phyloP scores from a whole-genome alignment of 1,284 basidiomycete genomes.

The Cryptococcus amylolentus region DNA sequence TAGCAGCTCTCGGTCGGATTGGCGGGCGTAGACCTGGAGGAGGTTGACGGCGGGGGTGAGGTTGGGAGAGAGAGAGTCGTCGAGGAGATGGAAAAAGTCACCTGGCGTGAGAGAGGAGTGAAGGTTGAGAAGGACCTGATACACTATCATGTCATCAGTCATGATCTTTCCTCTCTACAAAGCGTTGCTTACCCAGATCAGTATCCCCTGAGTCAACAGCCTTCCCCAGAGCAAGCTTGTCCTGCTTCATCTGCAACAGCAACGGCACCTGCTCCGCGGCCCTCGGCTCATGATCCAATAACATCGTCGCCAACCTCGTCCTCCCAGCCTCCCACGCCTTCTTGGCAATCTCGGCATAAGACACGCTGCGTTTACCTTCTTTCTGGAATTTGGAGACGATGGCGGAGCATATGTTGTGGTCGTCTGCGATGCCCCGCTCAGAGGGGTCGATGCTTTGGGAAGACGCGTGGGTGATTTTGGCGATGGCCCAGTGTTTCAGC shows the following conservation, averaged over 20 bases:
- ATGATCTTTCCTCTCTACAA: not conserved
- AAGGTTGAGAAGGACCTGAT: slow-evolving; percentile 81
- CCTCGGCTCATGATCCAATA: slow-evolving; percentile 85
- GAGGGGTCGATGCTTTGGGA: slow-evolving; percentile 59
- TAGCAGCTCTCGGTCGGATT: slow-evolving; percentile 85
- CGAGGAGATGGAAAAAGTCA: slow-evolving; percentile 89
- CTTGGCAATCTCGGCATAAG: slow-evolving; percentile 91
- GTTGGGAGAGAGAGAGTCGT: slow-evolving; percentile 69
- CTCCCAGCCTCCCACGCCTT: slow-evolving; percentile 90
- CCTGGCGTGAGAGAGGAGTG: slow-evolving; percentile 79
- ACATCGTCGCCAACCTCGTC: slow-evolving; percentile 78
- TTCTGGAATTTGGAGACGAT: slow-evolving; percentile 84
- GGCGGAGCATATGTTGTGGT: slow-evolving; percentile 71
- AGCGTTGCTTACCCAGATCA: slow-evolving; percentile 67
- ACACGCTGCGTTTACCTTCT: slow-evolving; percentile 59
- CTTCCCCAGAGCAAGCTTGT: slow-evolving; percentile 79
- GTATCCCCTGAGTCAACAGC: slow-evolving; percentile 94
- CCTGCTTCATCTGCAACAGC: slow-evolving; percentile 89
- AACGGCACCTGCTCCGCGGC: slow-evolving; percentile 93
- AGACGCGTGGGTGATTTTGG: slow-evolving; percentile 72
- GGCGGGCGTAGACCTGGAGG: slow-evolving; percentile 81
- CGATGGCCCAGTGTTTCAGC: slow-evolving; percentile 91
- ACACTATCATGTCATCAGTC: slow-evolving; percentile 58
- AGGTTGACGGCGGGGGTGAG: slow-evolving; percentile 70
- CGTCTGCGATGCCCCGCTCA: slow-evolving; percentile 54